Conservation (phyloP, 202 grass and related monocot genomes). For the Panicum virgatum region DNA sequence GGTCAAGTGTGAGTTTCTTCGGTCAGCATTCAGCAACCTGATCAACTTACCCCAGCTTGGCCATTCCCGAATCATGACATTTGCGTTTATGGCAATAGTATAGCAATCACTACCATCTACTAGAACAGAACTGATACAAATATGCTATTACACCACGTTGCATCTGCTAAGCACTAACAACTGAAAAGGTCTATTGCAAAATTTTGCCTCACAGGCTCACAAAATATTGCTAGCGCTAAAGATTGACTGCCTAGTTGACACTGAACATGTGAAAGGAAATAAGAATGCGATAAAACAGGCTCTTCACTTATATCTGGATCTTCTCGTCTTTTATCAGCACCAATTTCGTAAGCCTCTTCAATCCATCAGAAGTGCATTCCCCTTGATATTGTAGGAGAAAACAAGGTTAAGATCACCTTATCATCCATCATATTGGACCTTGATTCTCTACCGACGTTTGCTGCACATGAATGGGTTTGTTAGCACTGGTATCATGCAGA, state of each 20-base stretch:
- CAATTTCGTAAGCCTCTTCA: neutral
- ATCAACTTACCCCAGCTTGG: neutral
- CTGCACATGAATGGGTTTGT: constrained; percentile 29
- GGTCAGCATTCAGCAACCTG: neutral
- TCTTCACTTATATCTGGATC: neutral
- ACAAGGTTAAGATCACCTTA: neutral
- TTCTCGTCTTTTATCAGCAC: neutral
- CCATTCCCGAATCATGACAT: neutral
- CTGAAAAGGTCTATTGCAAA: neutral
- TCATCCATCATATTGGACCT: neutral
- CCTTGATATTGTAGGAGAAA: neutral
- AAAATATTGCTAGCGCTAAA: neutral
- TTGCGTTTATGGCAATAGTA: neutral
- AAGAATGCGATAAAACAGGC: neutral
- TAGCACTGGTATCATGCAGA: neutral
- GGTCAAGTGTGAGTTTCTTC: neutral
- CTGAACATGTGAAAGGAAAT: neutral
- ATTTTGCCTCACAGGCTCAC: neutral
- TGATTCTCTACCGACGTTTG: constrained; percentile 34
- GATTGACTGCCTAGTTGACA: neutral
- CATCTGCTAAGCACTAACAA: neutral
- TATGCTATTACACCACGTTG: neutral
- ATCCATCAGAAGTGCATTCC: neutral
- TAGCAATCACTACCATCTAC: neutral
- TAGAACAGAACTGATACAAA: neutral